phyloP scores from a whole-genome alignment of 2,329 filamentous ascomycete species.

The Thermomyces lanuginosus region DNA sequence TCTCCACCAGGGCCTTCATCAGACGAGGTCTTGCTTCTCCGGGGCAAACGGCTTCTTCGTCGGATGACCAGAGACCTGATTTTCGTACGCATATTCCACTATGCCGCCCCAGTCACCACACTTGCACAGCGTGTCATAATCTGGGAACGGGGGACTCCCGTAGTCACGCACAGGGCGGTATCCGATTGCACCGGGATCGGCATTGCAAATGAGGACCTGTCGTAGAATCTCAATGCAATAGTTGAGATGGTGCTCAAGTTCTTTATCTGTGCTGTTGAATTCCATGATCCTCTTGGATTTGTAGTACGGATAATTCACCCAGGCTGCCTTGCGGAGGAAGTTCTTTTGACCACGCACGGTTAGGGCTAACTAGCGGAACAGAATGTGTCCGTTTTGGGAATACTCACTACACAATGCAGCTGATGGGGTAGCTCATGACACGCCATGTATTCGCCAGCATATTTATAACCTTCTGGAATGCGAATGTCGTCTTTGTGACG shows the following conservation, averaged over 20 bases:
- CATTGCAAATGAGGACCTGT: constrained; percentile 8
- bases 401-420: constrained; percentile 8
- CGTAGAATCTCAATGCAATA: constrained; percentile 10
- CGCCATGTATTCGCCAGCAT: constrained; percentile 7
- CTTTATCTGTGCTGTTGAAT: constrained; percentile 4
- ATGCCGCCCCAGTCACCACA: constrained; percentile 6
- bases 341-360: constrained; percentile 1
- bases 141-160: constrained; percentile 4
- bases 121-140: constrained; percentile 8
- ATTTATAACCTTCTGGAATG: constrained; percentile 4
- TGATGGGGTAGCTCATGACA: constrained; percentile 7
- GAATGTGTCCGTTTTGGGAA: constrained; percentile 3
- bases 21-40: constrained; percentile 2
- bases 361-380: constrained; percentile 3
- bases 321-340: constrained; percentile 6
- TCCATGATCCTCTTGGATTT: constrained; percentile 5
- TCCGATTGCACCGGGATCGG: constrained; percentile 6
- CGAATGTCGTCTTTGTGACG: constrained; percentile 4
- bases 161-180: constrained; percentile 7
- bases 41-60: constrained; percentile 3
- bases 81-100: constrained; percentile 4
- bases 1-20: constrained; percentile 2
- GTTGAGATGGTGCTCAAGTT: constrained; percentile 5
- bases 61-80: constrained; percentile 3
- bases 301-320: constrained; percentile 6